Evolutionary conservation across 306 rosid species (phyloP), one percentile per base, ranked within the genome.

Genomic region (Geum urbanum): DNA sequence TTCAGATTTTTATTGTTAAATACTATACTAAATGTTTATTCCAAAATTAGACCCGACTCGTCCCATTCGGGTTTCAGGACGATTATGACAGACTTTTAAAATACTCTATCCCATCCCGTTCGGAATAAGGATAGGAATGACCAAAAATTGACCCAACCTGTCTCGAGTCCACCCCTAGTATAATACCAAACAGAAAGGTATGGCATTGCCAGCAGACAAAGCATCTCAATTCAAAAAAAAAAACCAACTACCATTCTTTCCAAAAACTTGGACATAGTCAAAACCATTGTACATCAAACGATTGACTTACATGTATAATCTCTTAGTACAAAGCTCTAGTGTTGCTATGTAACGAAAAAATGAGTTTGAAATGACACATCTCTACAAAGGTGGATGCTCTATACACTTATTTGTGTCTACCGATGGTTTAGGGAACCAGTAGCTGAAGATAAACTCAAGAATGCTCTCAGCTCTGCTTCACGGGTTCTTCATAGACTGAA

Each of bases 381-480:
- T 60, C 63, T 65, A 53, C 57, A 40, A 45, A 45, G n/a, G 18
- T 67, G 69, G 64, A 63, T 62, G 12, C 9, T 50, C 2, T 72
- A 14, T 62, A 63, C 73, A 55, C 9, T 24, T 14, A n/a, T 10
- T 2, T 10, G 43, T 6, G 60, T 11, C 73, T 65, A 59, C 67
- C 37, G 59, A 41, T 10, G 63, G 49, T 49, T 70, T 37, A 9
- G 35, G 45, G 71, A 51, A 55, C 59, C 50, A 18, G 63, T 51
- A 39, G 37, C 67, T 10, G 58, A 72, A 66, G 72, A 66, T 56
- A 13, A 57, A 64, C 40, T 35, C 20, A 14, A 6, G 67, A 32
- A 13, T 14, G 52, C 40, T 59, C 13, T 53, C 66, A 27, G 58
- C 9, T 43, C 39, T 15, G 53, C 71, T 47, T 72, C 63, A 32